Conservation (phyloP, 441 rosid genomes). For the Erysimum cheiri region DNA sequence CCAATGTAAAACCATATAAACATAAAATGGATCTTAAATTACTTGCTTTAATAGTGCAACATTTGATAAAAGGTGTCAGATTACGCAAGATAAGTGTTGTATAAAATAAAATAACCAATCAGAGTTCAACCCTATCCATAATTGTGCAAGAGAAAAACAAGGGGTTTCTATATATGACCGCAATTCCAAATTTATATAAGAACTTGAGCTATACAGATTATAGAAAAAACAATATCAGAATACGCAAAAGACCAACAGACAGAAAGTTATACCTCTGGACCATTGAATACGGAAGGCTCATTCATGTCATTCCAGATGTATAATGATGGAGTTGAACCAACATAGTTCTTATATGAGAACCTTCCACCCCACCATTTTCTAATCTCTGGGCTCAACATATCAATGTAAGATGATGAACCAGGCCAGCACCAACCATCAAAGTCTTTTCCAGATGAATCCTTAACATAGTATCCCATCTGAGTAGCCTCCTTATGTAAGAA, state of each 20-base stretch:
- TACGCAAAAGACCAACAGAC: constrained; percentile 18
- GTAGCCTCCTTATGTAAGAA: constrained; percentile 86
- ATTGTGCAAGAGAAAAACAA: constrained; percentile 1
- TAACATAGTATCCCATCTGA: constrained; percentile 82
- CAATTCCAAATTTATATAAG: constrained; percentile 4
- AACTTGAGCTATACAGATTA: constrained; percentile 13
- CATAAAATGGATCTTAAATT: neutral
- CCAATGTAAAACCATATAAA: constrained; percentile 13
- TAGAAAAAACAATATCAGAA: constrained; percentile 14
- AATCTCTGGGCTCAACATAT: constrained; percentile 85
- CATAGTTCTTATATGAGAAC: constrained; percentile 78
- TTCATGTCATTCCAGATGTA: constrained; percentile 99
- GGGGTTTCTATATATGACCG: neutral
- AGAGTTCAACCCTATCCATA: constrained; percentile 4
- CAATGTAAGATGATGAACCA: constrained; percentile 91
- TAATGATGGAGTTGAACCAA: constrained; percentile 88
- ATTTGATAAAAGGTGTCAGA: constrained; percentile 17
- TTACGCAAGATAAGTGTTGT: neutral
- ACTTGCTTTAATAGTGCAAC: constrained; percentile 14
- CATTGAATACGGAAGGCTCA: constrained; percentile 99
- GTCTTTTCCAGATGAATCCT: constrained; percentile 87
- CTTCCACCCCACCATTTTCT: constrained; percentile 93
- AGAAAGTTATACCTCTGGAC: constrained; percentile 83
- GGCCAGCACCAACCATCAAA: constrained; percentile 99
- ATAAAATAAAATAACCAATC: neutral